Base-by-base conservation (phyloP, 2,329 filamentous ascomycete species). In the Venturia effusa region DNA sequence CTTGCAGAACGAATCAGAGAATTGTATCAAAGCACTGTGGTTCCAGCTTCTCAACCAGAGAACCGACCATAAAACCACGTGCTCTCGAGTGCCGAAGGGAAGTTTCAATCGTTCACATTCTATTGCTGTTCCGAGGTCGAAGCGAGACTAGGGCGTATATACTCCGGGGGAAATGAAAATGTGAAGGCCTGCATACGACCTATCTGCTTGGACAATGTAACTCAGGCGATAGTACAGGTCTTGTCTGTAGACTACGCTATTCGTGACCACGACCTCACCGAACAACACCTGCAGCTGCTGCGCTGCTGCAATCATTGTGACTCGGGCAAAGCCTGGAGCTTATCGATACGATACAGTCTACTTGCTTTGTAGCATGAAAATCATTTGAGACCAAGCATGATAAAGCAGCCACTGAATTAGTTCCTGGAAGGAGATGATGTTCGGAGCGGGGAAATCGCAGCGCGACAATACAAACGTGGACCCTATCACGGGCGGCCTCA, bases 1-100 rank as follows among this genome's bases (percentile, higher is more conserved):
- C 59, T 65, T 22, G 61, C 64, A 30, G 61, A 62, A 3, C 5
- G n/a, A 34, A 37, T 64, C 15, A 63, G 57, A 51, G 34, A 65
- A 22, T 13, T 62, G 19, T 59, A 62, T 19, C 24, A 45, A 43
- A 57, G 51, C 27, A 34, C 30, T 5, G 19, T 34, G 19, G 30
- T 34, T 3, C 30, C 24, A 15, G 19, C 17, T 34, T 3, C 22
- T 19, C 27, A 3, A 55, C 8, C 17, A 15, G 45, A 55, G 4
- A 19, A n/a, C 13, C 51, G 4, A 24, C 48, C 48, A 30, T 54
- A 13, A 54, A 27, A 32, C 34, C 30, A 55, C 51, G 27, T 34
- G 51, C 51, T 55, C 30, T n/a, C n/a, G n/a, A n/a, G n/a, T n/a
- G n/a, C n/a, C n/a, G n/a, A n/a, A 55, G n/a, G 22, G 45, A 10